A percentile compares a stretch with the other conserved stretches of the same genome.
Conservation (phyloP, 768 basidiomycete genomes). For the Hygrophoropsis aurantiaca region DNA sequence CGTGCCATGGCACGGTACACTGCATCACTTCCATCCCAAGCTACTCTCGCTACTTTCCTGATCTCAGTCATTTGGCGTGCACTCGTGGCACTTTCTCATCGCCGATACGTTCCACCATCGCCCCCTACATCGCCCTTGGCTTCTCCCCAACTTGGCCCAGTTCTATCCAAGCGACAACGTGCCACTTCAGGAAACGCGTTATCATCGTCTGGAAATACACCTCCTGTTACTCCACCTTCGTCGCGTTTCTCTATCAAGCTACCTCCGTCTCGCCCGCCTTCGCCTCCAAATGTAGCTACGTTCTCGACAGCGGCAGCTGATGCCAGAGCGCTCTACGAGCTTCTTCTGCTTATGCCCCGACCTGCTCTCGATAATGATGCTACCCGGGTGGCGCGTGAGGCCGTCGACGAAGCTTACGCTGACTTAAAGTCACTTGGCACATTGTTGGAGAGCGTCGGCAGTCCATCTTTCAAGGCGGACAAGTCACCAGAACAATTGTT, state of each 20-base stretch:
- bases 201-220: slow-evolving; percentile 42
- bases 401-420: slow-evolving; percentile 76
- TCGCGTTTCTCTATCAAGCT: slow-evolving; percentile 66
- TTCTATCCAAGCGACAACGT: slow-evolving; percentile 42
- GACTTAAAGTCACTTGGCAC: slow-evolving; percentile 57
- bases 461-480: slow-evolving; percentile 24
- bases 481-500: slow-evolving; percentile 25
- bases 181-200: slow-evolving; percentile 15
- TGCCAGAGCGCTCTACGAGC: slow-evolving; percentile 58
- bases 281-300: slow-evolving; percentile 44
- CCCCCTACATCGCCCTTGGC: slow-evolving; percentile 40
- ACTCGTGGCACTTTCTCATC: slow-evolving; percentile 67
- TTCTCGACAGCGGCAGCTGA: slow-evolving; percentile 52
- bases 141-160: slow-evolving; percentile 30
- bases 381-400: slow-evolving; percentile 67
- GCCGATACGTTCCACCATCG: slow-evolving; percentile 35
- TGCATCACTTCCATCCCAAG: slow-evolving; percentile 52
- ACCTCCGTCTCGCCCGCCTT: slow-evolving; percentile 65
- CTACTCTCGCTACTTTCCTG: slow-evolving; percentile 64
- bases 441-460: slow-evolving; percentile 52
- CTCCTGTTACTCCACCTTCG: slow-evolving; percentile 56
- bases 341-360: slow-evolving; percentile 60
- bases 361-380: slow-evolving; percentile 50
- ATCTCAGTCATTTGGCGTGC: slow-evolving; percentile 76
- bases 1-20: slow-evolving; percentile 59